These are phyloP conservation scores for Cardiospermum halicacabum DNA, from an alignment of 345 rosid species.

Conservation along the genomic window DNA sequence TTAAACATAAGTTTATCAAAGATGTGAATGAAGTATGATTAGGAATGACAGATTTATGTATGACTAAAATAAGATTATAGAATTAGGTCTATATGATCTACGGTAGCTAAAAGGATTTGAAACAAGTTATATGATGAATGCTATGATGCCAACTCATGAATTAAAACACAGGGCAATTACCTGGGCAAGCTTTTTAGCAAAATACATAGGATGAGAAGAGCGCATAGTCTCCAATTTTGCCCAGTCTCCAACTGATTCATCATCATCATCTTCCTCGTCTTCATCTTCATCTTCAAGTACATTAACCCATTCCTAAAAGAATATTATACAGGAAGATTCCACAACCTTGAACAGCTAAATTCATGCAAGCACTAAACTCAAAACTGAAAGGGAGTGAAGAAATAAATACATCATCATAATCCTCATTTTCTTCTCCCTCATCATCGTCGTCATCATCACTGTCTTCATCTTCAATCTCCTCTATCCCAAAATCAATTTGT, in stretches of 20 bases:
- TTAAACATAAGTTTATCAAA: slow-evolving; percentile 12
- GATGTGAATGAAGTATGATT: background rate
- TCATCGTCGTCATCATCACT: slow-evolving; percentile 48
- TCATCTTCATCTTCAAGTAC: slow-evolving; percentile 48
- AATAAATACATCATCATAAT: slow-evolving; percentile 22
- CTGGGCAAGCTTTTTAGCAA: slow-evolving; percentile 79
- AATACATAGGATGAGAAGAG: slow-evolving; percentile 87
- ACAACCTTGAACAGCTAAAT: slow-evolving; percentile 8
- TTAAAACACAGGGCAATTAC: slow-evolving; percentile 24
- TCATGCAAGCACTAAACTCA: slow-evolving; percentile 7
- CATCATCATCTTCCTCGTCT: slow-evolving; percentile 49
- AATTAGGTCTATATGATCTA: no score
- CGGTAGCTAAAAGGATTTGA: no score
- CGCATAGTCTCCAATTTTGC: slow-evolving; percentile 88
- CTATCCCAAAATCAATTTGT: slow-evolving; percentile 65
- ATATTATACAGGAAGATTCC: slow-evolving; percentile 16
- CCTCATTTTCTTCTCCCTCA: slow-evolving; percentile 30
- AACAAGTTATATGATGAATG: no score
- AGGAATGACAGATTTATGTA: background rate
- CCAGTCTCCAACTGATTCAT: slow-evolving; percentile 78
- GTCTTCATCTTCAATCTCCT: slow-evolving; percentile 61
- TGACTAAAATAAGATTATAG: background rate
- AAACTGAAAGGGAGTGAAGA: slow-evolving; percentile 3
- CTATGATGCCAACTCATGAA: background rate
- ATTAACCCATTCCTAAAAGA: slow-evolving; percentile 63